phyloP scores from a whole-genome alignment of 1,139 yeast genomes.

The Saccharomyces hybrid region DNA sequence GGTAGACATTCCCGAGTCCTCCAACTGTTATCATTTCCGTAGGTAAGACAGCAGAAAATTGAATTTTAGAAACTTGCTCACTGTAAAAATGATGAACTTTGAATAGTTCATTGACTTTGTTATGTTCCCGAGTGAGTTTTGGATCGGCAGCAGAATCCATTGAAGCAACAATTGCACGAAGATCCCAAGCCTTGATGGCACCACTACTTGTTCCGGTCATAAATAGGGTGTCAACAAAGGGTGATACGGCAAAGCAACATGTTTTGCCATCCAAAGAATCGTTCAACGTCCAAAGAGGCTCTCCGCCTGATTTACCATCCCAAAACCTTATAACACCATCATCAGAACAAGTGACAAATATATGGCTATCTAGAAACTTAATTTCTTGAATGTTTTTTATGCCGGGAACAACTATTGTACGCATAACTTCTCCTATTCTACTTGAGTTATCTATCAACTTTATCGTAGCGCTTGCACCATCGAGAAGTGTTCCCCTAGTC shows the following conservation, averaged over 20 bases:
- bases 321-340: constrained; percentile 24
- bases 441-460: constrained; percentile 22
- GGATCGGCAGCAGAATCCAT: constrained; percentile 10
- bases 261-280: constrained; percentile 20
- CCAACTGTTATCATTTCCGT: constrained; percentile 27
- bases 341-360: constrained; percentile 22
- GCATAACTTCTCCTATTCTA: constrained; percentile 18
- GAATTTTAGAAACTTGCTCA: constrained; percentile 23
- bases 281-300: constrained; percentile 15
- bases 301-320: constrained; percentile 19
- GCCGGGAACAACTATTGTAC: constrained; percentile 14
- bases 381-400: constrained; percentile 16
- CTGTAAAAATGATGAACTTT: constrained; percentile 20
- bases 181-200: constrained; percentile 28
- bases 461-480: constrained; percentile 14
- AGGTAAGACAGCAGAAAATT: constrained; percentile 22
- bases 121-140: background rate
- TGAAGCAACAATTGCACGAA: constrained; percentile 18
- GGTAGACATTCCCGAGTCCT: constrained; percentile 27
- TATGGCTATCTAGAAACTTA: constrained; percentile 20
- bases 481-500: constrained; percentile 2
- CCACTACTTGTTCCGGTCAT: constrained; percentile 28
- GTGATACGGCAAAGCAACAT: constrained; percentile 18
- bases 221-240: constrained; percentile 21
- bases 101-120: constrained; percentile 12